Conservation (phyloP, 306 rosid genomes). For the Fagus sylvatica region DNA sequence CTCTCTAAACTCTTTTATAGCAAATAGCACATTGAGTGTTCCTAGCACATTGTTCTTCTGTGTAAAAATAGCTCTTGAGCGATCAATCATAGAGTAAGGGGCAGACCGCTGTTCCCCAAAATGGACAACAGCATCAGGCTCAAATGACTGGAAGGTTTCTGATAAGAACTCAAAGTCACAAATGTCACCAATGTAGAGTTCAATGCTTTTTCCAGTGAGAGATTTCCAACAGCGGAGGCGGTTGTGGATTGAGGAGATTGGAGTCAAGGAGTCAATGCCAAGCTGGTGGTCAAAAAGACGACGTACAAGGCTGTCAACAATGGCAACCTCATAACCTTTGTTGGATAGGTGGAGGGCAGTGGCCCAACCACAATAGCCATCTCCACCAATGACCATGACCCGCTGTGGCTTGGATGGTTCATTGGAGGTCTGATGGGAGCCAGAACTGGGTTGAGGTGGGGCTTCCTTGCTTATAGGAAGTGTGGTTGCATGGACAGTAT, state of each 20-base stretch:
- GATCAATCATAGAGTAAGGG: constrained; percentile 93
- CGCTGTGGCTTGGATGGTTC: constrained; percentile 61
- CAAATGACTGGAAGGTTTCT: constrained; percentile 76
- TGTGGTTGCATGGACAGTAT: constrained; percentile 46
- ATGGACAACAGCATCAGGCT: constrained; percentile 92
- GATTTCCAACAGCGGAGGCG: constrained; percentile 81
- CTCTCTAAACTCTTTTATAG: constrained; percentile 86
- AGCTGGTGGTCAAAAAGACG: constrained; percentile 95
- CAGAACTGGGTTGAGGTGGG: constrained; percentile 50
- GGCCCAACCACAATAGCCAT: constrained; percentile 99
- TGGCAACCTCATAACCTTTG: constrained; percentile 90
- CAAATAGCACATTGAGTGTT: constrained; percentile 90
- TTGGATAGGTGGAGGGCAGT: constrained; percentile 95
- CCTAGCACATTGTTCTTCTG: constrained; percentile 92
- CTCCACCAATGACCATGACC: constrained; percentile 94
- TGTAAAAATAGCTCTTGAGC: constrained; percentile 89
- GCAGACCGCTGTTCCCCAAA: constrained; percentile 97
- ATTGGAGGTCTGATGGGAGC: constrained; percentile 24
- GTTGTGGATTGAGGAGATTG: constrained; percentile 81
- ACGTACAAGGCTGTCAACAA: constrained; percentile 85
- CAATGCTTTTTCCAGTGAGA: constrained; percentile 75
- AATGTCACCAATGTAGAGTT: constrained; percentile 83
- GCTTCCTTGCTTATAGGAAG: constrained; percentile 55
- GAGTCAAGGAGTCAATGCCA: constrained; percentile 81
- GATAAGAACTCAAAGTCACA: constrained; percentile 94